Conservation (phyloP, 2,329 filamentous ascomycete genomes). For the Microsporum audouinii region DNA sequence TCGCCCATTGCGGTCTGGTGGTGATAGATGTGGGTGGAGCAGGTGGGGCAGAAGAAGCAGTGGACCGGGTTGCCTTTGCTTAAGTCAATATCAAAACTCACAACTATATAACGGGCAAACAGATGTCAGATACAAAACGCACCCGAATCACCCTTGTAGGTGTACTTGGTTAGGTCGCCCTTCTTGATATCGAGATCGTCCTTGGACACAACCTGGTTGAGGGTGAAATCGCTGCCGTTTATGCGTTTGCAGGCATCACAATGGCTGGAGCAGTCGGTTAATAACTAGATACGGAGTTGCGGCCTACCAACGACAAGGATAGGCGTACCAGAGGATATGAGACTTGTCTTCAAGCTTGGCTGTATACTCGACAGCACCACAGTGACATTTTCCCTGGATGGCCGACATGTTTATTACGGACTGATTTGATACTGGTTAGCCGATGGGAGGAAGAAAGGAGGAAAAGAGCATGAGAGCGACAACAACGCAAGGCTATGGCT, state of each 20-base stretch:
- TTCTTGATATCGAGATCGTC: conserved; percentile 42
- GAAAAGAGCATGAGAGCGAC: not conserved
- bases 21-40: conserved; percentile 46
- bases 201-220: conserved; percentile 45
- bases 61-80: conserved; percentile 40
- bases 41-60: conserved; percentile 49
- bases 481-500: not conserved
- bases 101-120: not conserved
- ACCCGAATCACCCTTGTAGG: conserved; percentile 47
- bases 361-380: conserved; percentile 43
- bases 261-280: conserved; percentile 33
- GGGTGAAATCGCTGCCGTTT: conserved; percentile 40
- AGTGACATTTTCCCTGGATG: conserved; percentile 44
- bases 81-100: not conserved
- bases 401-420: conserved; percentile 28
- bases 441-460: no score
- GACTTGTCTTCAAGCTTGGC: conserved; percentile 39
- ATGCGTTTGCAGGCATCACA: conserved; percentile 48
- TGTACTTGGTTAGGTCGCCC: conserved; percentile 41
- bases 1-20: conserved; percentile 42
- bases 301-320: not conserved
- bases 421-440: not conserved
- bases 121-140: conserved; percentile 11
- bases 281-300: not conserved
- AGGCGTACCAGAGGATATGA: conserved; percentile 28